Conservation (phyloP, 805 yeast genomes). For the Millerago galiae region DNA sequence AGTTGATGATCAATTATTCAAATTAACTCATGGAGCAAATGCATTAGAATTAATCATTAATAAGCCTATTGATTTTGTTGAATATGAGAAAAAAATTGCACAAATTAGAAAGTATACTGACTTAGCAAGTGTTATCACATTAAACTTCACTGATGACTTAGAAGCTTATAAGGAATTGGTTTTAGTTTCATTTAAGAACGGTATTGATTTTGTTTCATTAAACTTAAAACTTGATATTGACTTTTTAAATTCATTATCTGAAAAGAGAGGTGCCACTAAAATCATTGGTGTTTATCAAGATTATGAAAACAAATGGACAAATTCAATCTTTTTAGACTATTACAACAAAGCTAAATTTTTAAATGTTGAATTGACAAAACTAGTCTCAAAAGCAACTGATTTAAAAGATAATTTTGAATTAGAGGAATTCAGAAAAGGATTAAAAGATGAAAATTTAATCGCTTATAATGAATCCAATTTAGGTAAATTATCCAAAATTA, state of each 20-base stretch:
- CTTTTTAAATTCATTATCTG: slow-evolving; percentile 44
- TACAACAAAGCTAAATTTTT: slow-evolving; percentile 60
- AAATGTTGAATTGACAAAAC: slow-evolving; percentile 70
- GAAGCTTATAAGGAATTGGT: slow-evolving; percentile 45
- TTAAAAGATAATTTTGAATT: slow-evolving; percentile 64
- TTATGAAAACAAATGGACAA: slow-evolving; percentile 21
- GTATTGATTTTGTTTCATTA: slow-evolving; percentile 75
- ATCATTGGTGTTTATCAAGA: slow-evolving; percentile 77
- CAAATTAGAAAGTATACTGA: slow-evolving; percentile 54
- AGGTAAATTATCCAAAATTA: slow-evolving; percentile 76
- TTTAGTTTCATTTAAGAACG: slow-evolving; percentile 62
- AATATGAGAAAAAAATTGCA: slow-evolving; percentile 71
- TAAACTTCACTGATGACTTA: slow-evolving; percentile 49
- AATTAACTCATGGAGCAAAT: slow-evolving; percentile 59
- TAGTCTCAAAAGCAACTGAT: slow-evolving; percentile 68
- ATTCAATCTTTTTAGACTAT: slow-evolving; percentile 44
- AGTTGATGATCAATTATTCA: slow-evolving; percentile 36
- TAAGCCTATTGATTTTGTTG: slow-evolving; percentile 36
- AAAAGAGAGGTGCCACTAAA: slow-evolving; percentile 52
- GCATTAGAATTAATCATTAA: slow-evolving; percentile 82
- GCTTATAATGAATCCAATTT: slow-evolving; percentile 74
- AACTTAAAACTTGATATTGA: slow-evolving; percentile 64
- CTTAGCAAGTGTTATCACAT: slow-evolving; percentile 76
- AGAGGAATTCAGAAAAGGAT: slow-evolving; percentile 60
- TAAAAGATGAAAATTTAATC: slow-evolving; percentile 56